A percentile compares a stretch with the other conserved stretches of the same genome.
These are phyloP conservation scores for Aureobasidium sp. DNA, from an alignment of 2,329 filamentous ascomycete species.

Conservation along the genomic window DNA sequence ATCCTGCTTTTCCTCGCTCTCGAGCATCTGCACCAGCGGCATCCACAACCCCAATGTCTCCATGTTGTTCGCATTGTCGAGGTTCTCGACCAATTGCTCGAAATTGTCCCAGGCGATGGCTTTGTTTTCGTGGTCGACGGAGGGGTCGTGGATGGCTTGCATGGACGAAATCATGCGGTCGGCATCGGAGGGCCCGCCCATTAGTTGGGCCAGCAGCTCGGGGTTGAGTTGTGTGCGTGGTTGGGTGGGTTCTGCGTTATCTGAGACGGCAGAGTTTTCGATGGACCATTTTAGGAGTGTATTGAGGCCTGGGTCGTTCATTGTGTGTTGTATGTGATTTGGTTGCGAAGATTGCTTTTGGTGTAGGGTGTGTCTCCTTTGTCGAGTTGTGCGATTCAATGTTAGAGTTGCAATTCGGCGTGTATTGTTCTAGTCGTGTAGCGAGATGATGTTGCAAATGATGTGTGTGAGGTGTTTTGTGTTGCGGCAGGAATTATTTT, in stretches of 20 bases:
- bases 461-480: background rate
- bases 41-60: slow-evolving; percentile 72
- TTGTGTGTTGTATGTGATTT: slow-evolving; percentile 21
- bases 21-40: slow-evolving; percentile 65
- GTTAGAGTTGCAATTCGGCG: too few species aligned
- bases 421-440: background rate
- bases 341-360: background rate
- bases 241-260: slow-evolving; percentile 19
- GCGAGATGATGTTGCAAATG: background rate
- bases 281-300: slow-evolving; percentile 74
- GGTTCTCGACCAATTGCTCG: slow-evolving; percentile 81
- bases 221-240: slow-evolving; percentile 47
- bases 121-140: slow-evolving; percentile 66
- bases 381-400: background rate
- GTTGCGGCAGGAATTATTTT: slow-evolving; percentile 2
- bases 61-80: slow-evolving; percentile 97
- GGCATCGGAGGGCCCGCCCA: slow-evolving; percentile 82
- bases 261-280: slow-evolving; percentile 49
- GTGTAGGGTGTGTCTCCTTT: background rate
- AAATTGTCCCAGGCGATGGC: slow-evolving; percentile 89
- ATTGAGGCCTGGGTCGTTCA: slow-evolving; percentile 60
- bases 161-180: slow-evolving; percentile 87
- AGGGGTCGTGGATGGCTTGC: slow-evolving; percentile 59
- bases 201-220: slow-evolving; percentile 63
- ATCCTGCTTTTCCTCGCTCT: slow-evolving; percentile 62